Conservation (phyloP, 176 grass and related monocot species). For the Oryza glaberrima region DNA sequence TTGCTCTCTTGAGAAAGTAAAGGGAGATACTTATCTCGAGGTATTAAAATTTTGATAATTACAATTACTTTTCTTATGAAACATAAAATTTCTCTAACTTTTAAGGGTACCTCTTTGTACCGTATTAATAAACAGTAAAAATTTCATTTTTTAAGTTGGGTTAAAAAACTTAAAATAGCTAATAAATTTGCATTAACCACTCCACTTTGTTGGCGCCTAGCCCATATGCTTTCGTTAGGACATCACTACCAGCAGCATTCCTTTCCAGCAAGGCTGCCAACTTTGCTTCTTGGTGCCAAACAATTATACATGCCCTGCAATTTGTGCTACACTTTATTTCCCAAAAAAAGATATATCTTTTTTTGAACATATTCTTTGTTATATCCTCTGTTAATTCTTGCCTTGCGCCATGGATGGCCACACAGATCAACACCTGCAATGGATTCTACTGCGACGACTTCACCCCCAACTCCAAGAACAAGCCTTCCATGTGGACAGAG, state of each 20-base stretch:
- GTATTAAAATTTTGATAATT: too few relatives aligned
- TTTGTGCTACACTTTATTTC: not conserved
- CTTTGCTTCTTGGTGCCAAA: slow-evolving; percentile 29
- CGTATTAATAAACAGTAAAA: too few relatives aligned
- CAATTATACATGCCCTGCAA: slow-evolving; percentile 9
- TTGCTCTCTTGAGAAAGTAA: too few relatives aligned
- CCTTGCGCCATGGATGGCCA: not conserved
- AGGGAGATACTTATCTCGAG: too few relatives aligned
- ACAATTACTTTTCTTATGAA: too few relatives aligned
- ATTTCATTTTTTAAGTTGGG: not conserved
- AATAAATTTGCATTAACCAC: not conserved
- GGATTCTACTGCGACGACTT: slow-evolving; percentile 97
- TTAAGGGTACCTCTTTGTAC: too few relatives aligned
- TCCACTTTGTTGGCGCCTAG: not conserved
- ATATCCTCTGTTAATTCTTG: not conserved
- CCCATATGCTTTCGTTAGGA: slow-evolving; percentile 43
- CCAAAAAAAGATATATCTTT: not conserved
- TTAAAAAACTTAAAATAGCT: not conserved
- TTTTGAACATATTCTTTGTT: not conserved
- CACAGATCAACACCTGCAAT: slow-evolving; percentile 94
- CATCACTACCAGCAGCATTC: slow-evolving; percentile 21
- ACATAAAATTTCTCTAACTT: too few relatives aligned
- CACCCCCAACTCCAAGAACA: slow-evolving; percentile 66
- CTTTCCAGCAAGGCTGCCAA: slow-evolving; percentile 23
- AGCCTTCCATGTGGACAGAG: slow-evolving; percentile 97